A percentile compares a stretch with the other conserved stretches of the same genome.
Conservation (phyloP, 208 protist genomes). For the Entamoeba invadens region DNA sequence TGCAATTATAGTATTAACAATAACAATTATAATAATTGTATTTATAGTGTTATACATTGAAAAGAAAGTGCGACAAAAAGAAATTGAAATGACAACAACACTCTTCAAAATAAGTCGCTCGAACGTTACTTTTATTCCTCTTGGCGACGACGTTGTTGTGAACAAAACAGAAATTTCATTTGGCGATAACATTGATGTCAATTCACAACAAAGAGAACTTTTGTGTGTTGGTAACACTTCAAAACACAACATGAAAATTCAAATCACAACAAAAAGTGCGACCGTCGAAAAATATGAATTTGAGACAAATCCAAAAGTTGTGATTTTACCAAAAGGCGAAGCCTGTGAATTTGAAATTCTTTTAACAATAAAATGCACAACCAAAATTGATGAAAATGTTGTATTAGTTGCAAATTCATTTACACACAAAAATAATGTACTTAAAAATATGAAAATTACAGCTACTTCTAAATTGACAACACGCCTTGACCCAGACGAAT, state of each 20-base stretch:
- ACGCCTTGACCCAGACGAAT: not conserved
- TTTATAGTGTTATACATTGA: not conserved
- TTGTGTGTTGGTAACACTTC: not conserved
- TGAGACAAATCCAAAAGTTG: not conserved
- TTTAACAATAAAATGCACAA: not conserved
- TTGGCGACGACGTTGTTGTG: not conserved
- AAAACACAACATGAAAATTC: not conserved
- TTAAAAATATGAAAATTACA: not conserved
- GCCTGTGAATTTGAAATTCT: not conserved
- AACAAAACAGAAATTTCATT: not conserved
- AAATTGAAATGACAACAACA: not conserved
- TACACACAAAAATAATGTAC: not conserved
- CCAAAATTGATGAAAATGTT: not conserved
- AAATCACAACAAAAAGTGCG: not conserved
- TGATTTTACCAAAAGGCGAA: not conserved
- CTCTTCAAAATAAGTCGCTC: not conserved
- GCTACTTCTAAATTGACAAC: not conserved
- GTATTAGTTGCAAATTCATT: not conserved
- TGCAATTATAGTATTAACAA: not conserved
- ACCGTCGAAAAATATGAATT: not conserved
- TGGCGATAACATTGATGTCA: not conserved
- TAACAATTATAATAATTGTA: not conserved
- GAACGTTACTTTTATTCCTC: not conserved
- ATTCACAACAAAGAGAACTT: not conserved
- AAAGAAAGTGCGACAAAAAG: not conserved